These are phyloP conservation scores for Notholithocarpus densiflorus DNA, from an alignment of 306 rosid genomes.

Conservation along the genomic window DNA sequence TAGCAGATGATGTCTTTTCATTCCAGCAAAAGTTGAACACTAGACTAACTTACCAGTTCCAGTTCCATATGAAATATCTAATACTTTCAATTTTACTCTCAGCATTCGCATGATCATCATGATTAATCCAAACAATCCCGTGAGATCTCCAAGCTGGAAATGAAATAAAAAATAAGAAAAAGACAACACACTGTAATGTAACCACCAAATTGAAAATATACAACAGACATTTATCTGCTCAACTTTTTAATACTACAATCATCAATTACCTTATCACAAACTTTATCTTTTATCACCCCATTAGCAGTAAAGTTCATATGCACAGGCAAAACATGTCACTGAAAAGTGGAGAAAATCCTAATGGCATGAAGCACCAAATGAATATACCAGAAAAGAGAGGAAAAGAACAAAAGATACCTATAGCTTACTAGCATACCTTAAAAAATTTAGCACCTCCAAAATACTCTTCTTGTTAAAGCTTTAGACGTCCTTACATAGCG, in stretches of 20 bases:
- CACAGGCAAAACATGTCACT: neutral
- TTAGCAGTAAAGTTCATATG: neutral
- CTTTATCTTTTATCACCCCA: neutral
- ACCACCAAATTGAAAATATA: slow-evolving; percentile 21
- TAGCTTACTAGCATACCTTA: slow-evolving; percentile 46
- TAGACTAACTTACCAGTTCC: slow-evolving; percentile 61
- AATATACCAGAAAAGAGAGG: neutral
- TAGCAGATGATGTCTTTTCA: neutral
- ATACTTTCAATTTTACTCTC: slow-evolving; percentile 72
- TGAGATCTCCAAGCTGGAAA: slow-evolving; percentile 89
- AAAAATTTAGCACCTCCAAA: slow-evolving; percentile 81
- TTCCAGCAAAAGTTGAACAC: neutral
- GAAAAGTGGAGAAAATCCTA: neutral
- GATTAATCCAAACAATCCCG: slow-evolving; percentile 73
- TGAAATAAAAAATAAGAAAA: neutral
- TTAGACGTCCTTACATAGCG: slow-evolving; percentile 82
- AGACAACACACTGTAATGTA: slow-evolving; percentile 1
- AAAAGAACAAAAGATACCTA: neutral
- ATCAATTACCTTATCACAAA: neutral
- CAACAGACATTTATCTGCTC: neutral
- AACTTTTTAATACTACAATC: neutral
- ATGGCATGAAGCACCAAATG: neutral
- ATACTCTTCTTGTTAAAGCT: slow-evolving; percentile 82
- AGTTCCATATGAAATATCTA: slow-evolving; percentile 69
- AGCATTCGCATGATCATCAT: slow-evolving; percentile 70